Conservation (phyloP, 495 filamentous ascomycete genomes). For the Trichoderma virens region DNA sequence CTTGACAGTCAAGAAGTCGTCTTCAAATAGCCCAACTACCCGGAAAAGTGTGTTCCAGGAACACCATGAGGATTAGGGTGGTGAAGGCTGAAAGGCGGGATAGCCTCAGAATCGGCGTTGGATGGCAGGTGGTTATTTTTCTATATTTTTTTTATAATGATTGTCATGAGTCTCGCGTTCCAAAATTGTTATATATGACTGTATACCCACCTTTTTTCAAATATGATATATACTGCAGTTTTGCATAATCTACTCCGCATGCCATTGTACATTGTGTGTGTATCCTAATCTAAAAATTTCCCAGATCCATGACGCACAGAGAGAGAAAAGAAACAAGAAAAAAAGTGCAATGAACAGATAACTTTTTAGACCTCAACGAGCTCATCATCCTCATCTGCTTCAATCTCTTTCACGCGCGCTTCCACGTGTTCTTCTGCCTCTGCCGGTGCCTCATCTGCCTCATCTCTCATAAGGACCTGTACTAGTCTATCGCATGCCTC, state of each 20-base stretch:
- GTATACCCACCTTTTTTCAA: background rate
- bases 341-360: background rate
- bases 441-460: slow-evolving; percentile 53
- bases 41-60: slow-evolving; percentile 33
- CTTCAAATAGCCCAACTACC: slow-evolving; percentile 15
- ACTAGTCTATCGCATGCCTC: slow-evolving; percentile 87
- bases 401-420: slow-evolving; percentile 25
- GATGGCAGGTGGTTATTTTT: background rate
- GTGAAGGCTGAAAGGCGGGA: background rate
- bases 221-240: background rate
- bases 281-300: background rate
- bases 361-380: slow-evolving; percentile 36
- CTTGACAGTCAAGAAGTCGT: slow-evolving; percentile 15
- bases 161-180: background rate
- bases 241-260: background rate
- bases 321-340: background rate
- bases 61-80: slow-evolving; percentile 21
- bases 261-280: background rate
- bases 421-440: slow-evolving; percentile 55
- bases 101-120: background rate
- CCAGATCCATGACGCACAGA: background rate
- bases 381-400: slow-evolving; percentile 27
- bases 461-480: slow-evolving; percentile 85
- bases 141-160: background rate
- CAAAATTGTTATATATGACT: background rate